Evolutionary conservation across 1,139 yeast species (phyloP), one percentile per base, ranked within the genome.

Genomic region (Kodamaea sp.): DNA sequence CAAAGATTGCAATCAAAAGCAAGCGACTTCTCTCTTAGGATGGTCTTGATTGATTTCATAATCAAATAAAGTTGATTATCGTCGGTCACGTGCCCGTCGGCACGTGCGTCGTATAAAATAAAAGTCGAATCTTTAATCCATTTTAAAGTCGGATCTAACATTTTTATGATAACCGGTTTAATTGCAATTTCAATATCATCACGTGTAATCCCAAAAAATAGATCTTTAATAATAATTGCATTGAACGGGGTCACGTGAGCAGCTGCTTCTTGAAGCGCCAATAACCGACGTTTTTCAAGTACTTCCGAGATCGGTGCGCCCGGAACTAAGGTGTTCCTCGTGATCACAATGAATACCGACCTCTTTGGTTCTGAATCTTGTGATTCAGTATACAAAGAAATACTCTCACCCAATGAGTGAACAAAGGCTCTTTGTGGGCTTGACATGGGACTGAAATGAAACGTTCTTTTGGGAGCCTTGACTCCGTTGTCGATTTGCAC

Each of bases 311-410:
- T 57, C 3, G 61, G 54, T 31, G 55, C 39, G 2, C 46, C 36
- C 2, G 75, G 75, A 3, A 57, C 47, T 4, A 44, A 48, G 0
- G 79, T 46, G 41, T 55, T 55, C 35, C 69, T 63, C 2, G 69
- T 62, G 7, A 70, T 53, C 41, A 75, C 77, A 9, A 88, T 69
- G 44, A 77, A 82, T 0, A 87, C 90, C 9, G 83, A 77, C 46
- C 96, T 62, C 41, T 78, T 71, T 0, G 96, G 96, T 47, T 87
- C 96, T 2, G 76, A 76, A 56, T 87, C 96, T 49, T 85, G 90
- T 1, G 92, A 78, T 52, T 85, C 89, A 0, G 84, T 70, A 50
- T 77, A 79, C 10, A 88, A 54, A 7, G 72, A 67, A 55, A 70
- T 87, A 0, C 77, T 61, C 27, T 70, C 75, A 0, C 90, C 83